Evolutionary conservation across 2,329 filamentous ascomycete species (phyloP).

Genomic region (Hypoxylon sp.): DNA sequence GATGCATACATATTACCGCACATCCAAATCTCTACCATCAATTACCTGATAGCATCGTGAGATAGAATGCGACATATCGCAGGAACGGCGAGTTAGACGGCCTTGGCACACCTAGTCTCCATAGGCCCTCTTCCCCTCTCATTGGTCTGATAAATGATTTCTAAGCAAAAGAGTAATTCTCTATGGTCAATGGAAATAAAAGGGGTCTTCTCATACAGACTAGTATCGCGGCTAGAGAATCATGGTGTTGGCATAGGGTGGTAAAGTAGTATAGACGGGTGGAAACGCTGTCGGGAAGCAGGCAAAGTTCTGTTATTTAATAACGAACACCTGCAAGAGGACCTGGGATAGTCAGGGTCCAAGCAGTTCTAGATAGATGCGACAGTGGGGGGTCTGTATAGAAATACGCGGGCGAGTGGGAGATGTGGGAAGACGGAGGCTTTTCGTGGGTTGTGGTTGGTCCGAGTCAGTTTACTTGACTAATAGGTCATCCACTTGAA

Average conservation of each 20-base stretch:
- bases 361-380: constrained; percentile 34
- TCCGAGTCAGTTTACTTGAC: constrained; percentile 32
- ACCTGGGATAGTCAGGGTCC: constrained; percentile 38
- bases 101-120: constrained; percentile 25
- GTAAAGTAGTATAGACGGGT: constrained; percentile 18
- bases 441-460: constrained; percentile 29
- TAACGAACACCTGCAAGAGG: constrained; percentile 33
- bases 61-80: constrained; percentile 23
- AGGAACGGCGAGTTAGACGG: constrained; percentile 4
- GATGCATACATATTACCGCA: background rate
- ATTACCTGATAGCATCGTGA: constrained; percentile 41
- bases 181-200: constrained; percentile 31
- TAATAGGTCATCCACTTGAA: constrained; percentile 41
- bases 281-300: constrained; percentile 21
- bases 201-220: constrained; percentile 19
- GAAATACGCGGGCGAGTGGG: constrained; percentile 27
- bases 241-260: constrained; percentile 6
- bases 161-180: constrained; percentile 36
- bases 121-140: constrained; percentile 11
- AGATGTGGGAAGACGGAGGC: constrained; percentile 20
- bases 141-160: constrained; percentile 28
- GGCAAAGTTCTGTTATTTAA: constrained; percentile 27
- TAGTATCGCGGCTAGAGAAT: constrained; percentile 15
- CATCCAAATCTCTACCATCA: background rate
- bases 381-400: constrained; percentile 39